Evolutionary conservation across 2,329 filamentous ascomycete species (phyloP).

Genomic region (Trichophyton mentagrophytes): DNA sequence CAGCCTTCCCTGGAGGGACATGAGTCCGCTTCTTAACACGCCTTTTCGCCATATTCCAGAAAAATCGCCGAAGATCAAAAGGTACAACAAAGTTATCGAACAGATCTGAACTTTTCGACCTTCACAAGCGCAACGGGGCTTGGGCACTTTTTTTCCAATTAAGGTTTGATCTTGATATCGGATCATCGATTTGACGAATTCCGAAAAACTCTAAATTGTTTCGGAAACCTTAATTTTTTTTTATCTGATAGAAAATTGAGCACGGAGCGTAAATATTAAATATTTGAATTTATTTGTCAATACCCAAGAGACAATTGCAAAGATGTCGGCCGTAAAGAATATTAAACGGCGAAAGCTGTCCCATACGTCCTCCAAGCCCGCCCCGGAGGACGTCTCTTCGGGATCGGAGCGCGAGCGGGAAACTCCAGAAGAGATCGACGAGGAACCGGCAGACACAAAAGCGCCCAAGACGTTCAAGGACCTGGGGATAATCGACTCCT

Average conservation of each 20-base stretch:
- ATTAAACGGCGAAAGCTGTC: slow-evolving; percentile 32
- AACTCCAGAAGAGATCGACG: slow-evolving; percentile 1
- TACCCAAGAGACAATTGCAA: neutral
- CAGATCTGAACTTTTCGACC: neutral
- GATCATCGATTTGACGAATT: slow-evolving; percentile 7
- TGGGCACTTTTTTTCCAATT: slow-evolving; percentile 8
- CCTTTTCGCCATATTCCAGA: slow-evolving; percentile 57
- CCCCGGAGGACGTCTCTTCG: slow-evolving; percentile 12
- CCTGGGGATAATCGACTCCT: slow-evolving; percentile 61
- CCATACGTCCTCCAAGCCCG: slow-evolving; percentile 16
- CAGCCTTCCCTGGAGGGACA: slow-evolving; percentile 42
- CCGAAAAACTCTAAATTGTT: slow-evolving; percentile 9
- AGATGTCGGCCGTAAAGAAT: slow-evolving; percentile 28
- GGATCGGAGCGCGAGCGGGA: slow-evolving; percentile 12
- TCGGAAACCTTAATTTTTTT: neutral
- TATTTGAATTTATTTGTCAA: neutral
- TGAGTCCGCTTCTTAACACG: slow-evolving; percentile 85
- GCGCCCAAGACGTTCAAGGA: slow-evolving; percentile 34
- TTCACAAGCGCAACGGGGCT: neutral
- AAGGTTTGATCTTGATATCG: slow-evolving; percentile 5
- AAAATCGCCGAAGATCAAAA: neutral
- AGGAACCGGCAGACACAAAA: slow-evolving; percentile 1
- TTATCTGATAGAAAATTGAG: slow-evolving; percentile 1
- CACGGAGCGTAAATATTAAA: neutral
- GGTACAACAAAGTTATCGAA: slow-evolving; percentile 1